Evolutionary conservation across 768 basidiomycete genomes (phyloP).

Genomic region (Amanita fuliginea): DNA sequence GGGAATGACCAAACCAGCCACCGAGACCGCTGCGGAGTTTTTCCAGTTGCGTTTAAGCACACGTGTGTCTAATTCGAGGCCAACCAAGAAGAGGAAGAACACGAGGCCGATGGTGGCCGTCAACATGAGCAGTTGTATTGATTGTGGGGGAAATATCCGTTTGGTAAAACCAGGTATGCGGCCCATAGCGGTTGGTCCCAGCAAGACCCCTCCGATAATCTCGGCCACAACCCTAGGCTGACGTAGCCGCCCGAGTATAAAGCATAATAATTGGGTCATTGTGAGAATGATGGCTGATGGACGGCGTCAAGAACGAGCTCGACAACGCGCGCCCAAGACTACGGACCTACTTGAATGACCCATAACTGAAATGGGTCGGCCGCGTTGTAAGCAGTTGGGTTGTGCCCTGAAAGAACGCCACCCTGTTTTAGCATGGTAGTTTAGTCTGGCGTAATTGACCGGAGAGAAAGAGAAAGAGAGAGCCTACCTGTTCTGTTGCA

Average conservation of each 20-base stretch:
- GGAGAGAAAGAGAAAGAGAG: too few relatives aligned
- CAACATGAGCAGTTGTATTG: slow-evolving; percentile 51
- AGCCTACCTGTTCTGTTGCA: slow-evolving; percentile 36
- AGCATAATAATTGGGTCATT: slow-evolving; percentile 64
- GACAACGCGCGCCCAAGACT: not conserved
- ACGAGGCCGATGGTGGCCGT: slow-evolving; percentile 69
- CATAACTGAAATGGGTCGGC: slow-evolving; percentile 66
- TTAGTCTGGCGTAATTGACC: not conserved
- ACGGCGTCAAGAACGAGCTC: slow-evolving; percentile 4
- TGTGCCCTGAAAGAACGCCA: slow-evolving; percentile 66
- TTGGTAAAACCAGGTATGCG: slow-evolving; percentile 64
- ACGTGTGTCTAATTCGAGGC: slow-evolving; percentile 71
- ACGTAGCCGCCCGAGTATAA: slow-evolving; percentile 53
- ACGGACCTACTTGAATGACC: slow-evolving; percentile 65
- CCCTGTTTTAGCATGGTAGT: slow-evolving; percentile 31
- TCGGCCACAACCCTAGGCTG: slow-evolving; percentile 95
- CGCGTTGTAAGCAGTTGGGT: slow-evolving; percentile 53
- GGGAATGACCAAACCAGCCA: slow-evolving; percentile 63
- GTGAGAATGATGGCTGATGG: slow-evolving; percentile 63
- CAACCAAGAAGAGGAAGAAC: slow-evolving; percentile 76
- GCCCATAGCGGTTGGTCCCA: slow-evolving; percentile 73
- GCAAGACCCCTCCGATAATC: slow-evolving; percentile 80
- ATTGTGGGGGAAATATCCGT: slow-evolving; percentile 43
- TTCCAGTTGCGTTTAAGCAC: slow-evolving; percentile 54
- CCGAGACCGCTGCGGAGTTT: slow-evolving; percentile 46